Percentiles rank a stretch among this genome's conserved stretches.
phyloP scores from a whole-genome alignment of 2,329 filamentous ascomycete species.

The Trichoderma simmonsii region DNA sequence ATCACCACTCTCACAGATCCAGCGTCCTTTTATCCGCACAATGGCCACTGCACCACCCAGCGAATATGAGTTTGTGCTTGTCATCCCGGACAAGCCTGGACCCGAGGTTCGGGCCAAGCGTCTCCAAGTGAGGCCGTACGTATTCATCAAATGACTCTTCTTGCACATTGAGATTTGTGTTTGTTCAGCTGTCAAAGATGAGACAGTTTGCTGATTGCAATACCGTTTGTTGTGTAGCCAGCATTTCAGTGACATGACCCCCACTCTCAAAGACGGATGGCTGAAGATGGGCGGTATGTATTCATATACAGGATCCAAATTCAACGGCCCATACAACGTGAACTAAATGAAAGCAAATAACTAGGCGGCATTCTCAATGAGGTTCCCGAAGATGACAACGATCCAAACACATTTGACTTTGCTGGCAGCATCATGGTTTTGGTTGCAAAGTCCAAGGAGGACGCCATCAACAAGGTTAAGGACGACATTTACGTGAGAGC shows the following conservation, averaged over 20 bases:
- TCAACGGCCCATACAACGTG: neutral
- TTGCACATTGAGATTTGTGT: neutral
- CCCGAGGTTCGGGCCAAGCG: slow-evolving; percentile 58
- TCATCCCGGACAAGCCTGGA: slow-evolving; percentile 65
- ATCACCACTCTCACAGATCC: slow-evolving; percentile 11
- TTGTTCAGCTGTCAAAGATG: neutral
- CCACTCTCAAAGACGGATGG: slow-evolving; percentile 51
- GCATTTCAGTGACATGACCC: slow-evolving; percentile 57
- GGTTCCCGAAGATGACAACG: slow-evolving; percentile 57
- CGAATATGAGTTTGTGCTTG: slow-evolving; percentile 62
- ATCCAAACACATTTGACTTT: slow-evolving; percentile 61
- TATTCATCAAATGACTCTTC: slow-evolving; percentile 17
- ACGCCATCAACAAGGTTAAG: slow-evolving; percentile 63
- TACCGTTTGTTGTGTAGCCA: neutral
- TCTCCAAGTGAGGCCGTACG: slow-evolving; percentile 57
- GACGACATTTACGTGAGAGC: slow-evolving; percentile 68
- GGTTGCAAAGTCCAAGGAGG: slow-evolving; percentile 64
- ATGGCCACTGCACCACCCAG: slow-evolving; percentile 37
- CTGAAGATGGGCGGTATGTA: slow-evolving; percentile 63
- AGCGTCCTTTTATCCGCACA: slow-evolving; percentile 21
- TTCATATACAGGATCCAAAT: neutral
- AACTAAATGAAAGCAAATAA: neutral
- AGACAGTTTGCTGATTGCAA: neutral
- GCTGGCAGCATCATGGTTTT: slow-evolving; percentile 70
- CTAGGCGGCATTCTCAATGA: slow-evolving; percentile 66